Evolutionary conservation across 106 monocot species (phyloP).

Genomic region (Alisma plantagoaquatica): DNA sequence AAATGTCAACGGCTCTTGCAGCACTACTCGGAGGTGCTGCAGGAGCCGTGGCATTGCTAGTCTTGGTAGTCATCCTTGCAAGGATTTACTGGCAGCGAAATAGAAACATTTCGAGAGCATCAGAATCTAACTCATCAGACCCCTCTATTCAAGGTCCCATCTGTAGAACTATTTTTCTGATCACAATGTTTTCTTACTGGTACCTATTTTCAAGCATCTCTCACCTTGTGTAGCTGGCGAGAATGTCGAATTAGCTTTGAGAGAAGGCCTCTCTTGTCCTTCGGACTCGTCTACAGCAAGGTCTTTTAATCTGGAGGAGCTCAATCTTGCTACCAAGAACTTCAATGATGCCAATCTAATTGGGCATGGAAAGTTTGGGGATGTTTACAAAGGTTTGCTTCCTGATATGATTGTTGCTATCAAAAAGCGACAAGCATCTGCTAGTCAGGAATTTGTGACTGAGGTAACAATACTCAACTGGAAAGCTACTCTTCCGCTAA

Average conservation of each 20-base stretch:
- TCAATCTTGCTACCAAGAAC: constrained; percentile 67
- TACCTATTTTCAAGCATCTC: neutral
- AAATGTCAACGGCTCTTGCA: constrained; percentile 72
- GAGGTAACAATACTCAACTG: constrained; percentile 46
- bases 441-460: constrained; percentile 46
- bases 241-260: constrained; percentile 28
- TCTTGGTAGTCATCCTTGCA: constrained; percentile 20
- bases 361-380: constrained; percentile 78
- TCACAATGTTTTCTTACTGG: neutral
- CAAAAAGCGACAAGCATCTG: constrained; percentile 51
- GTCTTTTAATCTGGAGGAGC: constrained; percentile 53
- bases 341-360: constrained; percentile 74
- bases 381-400: constrained; percentile 88
- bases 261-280: constrained; percentile 23
- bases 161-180: neutral
- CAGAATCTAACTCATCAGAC: constrained; percentile 68
- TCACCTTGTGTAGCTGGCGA: constrained; percentile 32
- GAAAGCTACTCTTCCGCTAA: no score
- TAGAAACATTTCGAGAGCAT: constrained; percentile 30
- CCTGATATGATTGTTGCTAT: constrained; percentile 84
- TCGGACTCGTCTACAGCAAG: constrained; percentile 33
- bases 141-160: constrained; percentile 43
- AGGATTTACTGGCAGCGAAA: constrained; percentile 14
- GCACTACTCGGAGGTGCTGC: constrained; percentile 61
- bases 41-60: constrained; percentile 65